A percentile compares a stretch with the other conserved stretches of the same genome.
These are phyloP conservation scores for Exserohilum rostratum DNA, from an alignment of 2,329 filamentous ascomycete species.

Conservation along the genomic window DNA sequence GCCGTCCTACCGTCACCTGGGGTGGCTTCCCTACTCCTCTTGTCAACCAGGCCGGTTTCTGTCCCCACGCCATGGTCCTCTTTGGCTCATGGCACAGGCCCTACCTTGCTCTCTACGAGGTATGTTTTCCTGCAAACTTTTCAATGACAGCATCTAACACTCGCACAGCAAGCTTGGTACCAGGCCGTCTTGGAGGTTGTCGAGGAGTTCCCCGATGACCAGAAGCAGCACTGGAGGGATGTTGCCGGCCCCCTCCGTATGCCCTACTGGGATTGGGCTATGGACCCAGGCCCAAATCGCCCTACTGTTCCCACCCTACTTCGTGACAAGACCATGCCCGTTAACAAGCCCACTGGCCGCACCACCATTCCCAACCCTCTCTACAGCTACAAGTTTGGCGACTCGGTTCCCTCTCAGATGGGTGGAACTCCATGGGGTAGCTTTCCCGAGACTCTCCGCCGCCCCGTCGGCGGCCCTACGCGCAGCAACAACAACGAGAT, in stretches of 20 bases:
- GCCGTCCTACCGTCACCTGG: slow-evolving; percentile 69
- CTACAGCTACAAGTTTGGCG: slow-evolving; percentile 52
- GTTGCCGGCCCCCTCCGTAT: slow-evolving; percentile 51
- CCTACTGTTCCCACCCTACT: slow-evolving; percentile 43
- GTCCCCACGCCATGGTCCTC: slow-evolving; percentile 74
- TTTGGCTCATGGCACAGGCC: slow-evolving; percentile 86
- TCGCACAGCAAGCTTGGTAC: slow-evolving; percentile 51
- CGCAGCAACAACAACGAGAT: slow-evolving; percentile 49
- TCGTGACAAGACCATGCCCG: slow-evolving; percentile 50
- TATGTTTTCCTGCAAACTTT: slow-evolving; percentile 28
- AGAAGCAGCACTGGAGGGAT: slow-evolving; percentile 48
- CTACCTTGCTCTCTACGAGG: slow-evolving; percentile 70
- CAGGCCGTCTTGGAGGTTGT: slow-evolving; percentile 50
- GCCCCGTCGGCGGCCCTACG: slow-evolving; percentile 40
- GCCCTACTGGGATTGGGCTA: slow-evolving; percentile 59
- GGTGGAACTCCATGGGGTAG: slow-evolving; percentile 44
- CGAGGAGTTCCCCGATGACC: slow-evolving; percentile 48
- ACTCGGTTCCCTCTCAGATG: slow-evolving; percentile 62
- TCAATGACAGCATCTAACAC: neutral
- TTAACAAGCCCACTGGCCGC: slow-evolving; percentile 51
- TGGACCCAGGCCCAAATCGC: slow-evolving; percentile 36
- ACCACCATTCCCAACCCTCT: slow-evolving; percentile 54
- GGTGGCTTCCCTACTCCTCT: slow-evolving; percentile 51
- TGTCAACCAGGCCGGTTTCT: slow-evolving; percentile 70
- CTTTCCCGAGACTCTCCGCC: slow-evolving; percentile 40